These are phyloP conservation scores for Ulmus americana DNA, from an alignment of 331 rosid species.

Conservation along the genomic window DNA sequence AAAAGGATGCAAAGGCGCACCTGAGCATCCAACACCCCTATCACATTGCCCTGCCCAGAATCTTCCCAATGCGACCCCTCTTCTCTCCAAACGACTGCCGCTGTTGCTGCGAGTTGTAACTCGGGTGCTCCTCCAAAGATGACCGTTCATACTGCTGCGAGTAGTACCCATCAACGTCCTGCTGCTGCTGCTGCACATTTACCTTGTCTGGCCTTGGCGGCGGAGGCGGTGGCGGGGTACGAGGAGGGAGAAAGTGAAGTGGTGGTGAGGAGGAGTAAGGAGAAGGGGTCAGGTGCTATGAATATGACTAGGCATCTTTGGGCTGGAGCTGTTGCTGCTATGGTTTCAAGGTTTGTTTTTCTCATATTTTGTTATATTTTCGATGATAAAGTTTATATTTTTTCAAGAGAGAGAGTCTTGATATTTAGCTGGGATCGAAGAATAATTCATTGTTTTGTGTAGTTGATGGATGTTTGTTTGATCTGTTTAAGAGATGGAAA, in stretches of 20 bases:
- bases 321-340: conserved; percentile 49
- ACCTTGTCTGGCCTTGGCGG: too few relatives aligned
- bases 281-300: conserved; percentile 38
- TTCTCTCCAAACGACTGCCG: too few relatives aligned
- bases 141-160: too few relatives aligned
- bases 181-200: too few relatives aligned
- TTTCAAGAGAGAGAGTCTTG: neutral
- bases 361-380: neutral
- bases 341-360: conserved; percentile 39
- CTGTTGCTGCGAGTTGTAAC: too few relatives aligned
- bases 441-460: neutral
- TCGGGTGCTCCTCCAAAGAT: too few relatives aligned
- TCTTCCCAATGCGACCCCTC: too few relatives aligned
- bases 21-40: too few relatives aligned
- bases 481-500: neutral
- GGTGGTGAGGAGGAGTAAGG: conserved; percentile 9
- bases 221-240: conserved; percentile 4
- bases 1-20: too few relatives aligned
- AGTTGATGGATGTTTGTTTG: neutral
- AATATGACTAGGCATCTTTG: conserved; percentile 45
- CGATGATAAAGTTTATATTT: neutral
- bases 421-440: neutral
- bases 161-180: too few relatives aligned
- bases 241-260: conserved; percentile 21
- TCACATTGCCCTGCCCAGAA: too few relatives aligned